Conservation (phyloP, 371 early-diverging fungal species). For the Zychaea mexicana region DNA sequence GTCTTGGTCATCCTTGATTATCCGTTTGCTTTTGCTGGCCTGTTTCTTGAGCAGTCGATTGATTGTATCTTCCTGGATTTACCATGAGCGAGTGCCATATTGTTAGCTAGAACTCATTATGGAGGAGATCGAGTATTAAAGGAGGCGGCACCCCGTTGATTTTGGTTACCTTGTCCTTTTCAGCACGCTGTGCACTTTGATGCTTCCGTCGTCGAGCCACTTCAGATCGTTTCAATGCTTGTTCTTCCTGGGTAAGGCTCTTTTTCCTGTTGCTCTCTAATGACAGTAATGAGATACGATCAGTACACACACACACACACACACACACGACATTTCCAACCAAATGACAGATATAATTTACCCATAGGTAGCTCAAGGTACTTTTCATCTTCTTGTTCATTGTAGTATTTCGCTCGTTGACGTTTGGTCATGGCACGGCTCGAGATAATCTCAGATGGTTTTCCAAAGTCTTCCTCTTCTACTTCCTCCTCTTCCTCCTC, state of each 20-base stretch:
- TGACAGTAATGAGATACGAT: background rate
- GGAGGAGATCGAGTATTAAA: background rate
- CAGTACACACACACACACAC: no score
- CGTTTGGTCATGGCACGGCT: conserved; percentile 64
- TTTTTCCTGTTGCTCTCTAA: conserved; percentile 49
- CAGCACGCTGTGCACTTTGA: conserved; percentile 75
- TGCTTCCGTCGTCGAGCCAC: conserved; percentile 76
- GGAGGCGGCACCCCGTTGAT: background rate
- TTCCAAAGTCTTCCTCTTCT: conserved; percentile 24
- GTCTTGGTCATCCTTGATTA: conserved; percentile 55
- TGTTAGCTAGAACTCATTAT: no score
- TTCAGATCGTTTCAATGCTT: conserved; percentile 71
- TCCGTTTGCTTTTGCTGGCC: conserved; percentile 64
- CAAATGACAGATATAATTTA: no score
- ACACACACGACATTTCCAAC: no score
- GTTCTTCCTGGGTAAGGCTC: conserved; percentile 66
- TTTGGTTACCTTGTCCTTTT: conserved; percentile 63
- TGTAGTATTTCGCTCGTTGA: conserved; percentile 65
- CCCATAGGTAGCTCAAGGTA: conserved; percentile 69
- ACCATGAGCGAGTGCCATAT: no score
- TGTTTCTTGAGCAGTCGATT: conserved; percentile 76
- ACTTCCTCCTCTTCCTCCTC: background rate
- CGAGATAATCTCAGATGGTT: conserved; percentile 41
- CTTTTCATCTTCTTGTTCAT: conserved; percentile 48
- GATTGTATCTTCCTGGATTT: conserved; percentile 61